Evolutionary conservation across 495 filamentous ascomycete species (phyloP), one percentile per base, ranked within the genome.

Genomic region (Pyronema omphalodes): DNA sequence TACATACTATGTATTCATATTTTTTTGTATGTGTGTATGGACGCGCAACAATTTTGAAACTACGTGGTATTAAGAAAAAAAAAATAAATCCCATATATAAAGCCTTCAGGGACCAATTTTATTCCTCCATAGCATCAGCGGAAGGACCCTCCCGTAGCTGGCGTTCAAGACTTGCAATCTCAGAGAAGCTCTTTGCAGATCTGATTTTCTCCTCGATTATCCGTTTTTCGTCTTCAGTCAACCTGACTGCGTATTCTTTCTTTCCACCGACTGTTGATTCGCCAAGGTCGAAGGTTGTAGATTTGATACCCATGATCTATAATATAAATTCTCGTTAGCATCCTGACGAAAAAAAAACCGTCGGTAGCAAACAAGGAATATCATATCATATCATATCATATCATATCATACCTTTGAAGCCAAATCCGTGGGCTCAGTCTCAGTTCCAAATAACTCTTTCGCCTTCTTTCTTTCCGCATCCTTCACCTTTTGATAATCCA

Each of bases 401-500:
- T 8, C 15, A 18, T 29, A 3, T 57, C 56, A 33, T 57, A 76
- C 76, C 67, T 88, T 84, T 34, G 78, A 78, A 37, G 88, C 89
- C 15, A 95, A 74, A 11, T 81, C 78, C 0, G 86, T 84, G 3
- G 88, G 91, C 58, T 81, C 76, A 40, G 81, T 74, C 1, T 65
- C 58, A 0, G 80, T 86, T 51, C 91, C 91, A 64, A 96, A 96
- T 1, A 95, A 74, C 65, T 87, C 80, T 37, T 68, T 72, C 0
- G 88, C 87, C 57, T 76, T 73, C 46, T 73, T 66, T 14, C 88
- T 81, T 72, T 99, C 93, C 1, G 71, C 78, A 46, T 88, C 77
- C 65, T 86, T 93, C 34, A 96, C 86, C 69, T 91, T 93, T 52
- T 79, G 76, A 67, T 87, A 95, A 70, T 99, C 93, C 44, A 99